phyloP scores from a whole-genome alignment of 768 basidiomycete species.

The Candolleomyces eurysporus region DNA sequence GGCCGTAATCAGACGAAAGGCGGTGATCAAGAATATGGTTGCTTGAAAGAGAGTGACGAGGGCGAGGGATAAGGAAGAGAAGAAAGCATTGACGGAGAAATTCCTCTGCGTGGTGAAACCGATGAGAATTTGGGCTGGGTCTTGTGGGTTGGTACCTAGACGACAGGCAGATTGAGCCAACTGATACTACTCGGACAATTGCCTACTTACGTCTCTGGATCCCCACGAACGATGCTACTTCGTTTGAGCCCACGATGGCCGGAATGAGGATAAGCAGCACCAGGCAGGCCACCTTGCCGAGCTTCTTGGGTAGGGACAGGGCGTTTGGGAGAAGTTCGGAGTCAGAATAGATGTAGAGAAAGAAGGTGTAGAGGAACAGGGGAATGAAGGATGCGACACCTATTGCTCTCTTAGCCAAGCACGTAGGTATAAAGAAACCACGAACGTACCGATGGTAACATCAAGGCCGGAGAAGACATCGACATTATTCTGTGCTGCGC shows the following conservation, averaged over 20 bases:
- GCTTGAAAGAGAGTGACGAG: constrained; percentile 58
- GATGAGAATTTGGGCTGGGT: constrained; percentile 26
- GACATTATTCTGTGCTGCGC: constrained; percentile 47
- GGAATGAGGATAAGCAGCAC: constrained; percentile 55
- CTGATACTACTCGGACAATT: neutral
- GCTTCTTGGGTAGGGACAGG: constrained; percentile 35
- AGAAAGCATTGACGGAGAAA: constrained; percentile 50
- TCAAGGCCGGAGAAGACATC: constrained; percentile 53
- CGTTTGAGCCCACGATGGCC: constrained; percentile 51
- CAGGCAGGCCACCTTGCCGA: constrained; percentile 42
- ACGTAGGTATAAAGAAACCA: neutral
- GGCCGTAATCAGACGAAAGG: constrained; percentile 53
- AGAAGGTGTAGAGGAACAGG: constrained; percentile 59
- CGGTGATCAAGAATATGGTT: constrained; percentile 54
- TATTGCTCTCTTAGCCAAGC: constrained; percentile 15
- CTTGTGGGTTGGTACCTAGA: constrained; percentile 1
- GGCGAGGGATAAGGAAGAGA: constrained; percentile 60
- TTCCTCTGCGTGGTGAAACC: constrained; percentile 37
- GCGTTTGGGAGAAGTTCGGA: constrained; percentile 50
- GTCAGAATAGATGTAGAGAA: constrained; percentile 57
- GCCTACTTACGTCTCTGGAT: constrained; percentile 48
- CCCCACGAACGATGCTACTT: constrained; percentile 64
- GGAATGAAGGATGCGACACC: constrained; percentile 63
- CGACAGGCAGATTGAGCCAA: neutral
- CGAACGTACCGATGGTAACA: constrained; percentile 55